Conservation (phyloP, 257 asterid species). For the Nicotiana otophora region DNA sequence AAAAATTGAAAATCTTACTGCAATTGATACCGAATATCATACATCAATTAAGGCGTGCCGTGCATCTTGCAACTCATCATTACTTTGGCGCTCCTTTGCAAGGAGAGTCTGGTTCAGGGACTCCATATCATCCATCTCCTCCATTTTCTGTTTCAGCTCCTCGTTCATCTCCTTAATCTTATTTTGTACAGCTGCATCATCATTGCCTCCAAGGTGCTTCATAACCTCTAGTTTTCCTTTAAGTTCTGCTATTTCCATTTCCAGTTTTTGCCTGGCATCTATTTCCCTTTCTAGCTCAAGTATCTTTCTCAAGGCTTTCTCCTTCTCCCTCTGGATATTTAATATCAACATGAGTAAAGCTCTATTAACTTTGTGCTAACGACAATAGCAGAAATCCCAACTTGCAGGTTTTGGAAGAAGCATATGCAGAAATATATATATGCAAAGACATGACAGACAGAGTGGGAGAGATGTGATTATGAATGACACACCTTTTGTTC, state of each 20-base stretch:
- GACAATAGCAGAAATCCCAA: conserved; percentile 1
- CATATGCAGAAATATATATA: conserved; percentile 6
- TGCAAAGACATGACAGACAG: not conserved
- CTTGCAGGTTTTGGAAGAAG: not conserved
- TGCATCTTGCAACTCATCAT: conserved; percentile 38
- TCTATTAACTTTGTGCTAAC: not conserved
- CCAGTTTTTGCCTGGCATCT: conserved; percentile 24
- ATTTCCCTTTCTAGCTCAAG: conserved; percentile 32
- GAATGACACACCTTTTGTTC: conserved; percentile 59
- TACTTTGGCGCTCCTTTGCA: conserved; percentile 26
- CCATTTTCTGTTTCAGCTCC: conserved; percentile 28
- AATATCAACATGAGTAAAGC: conserved; percentile 6
- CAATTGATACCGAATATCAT: not conserved
- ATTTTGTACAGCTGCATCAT: conserved; percentile 35
- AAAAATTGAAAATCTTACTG: not conserved
- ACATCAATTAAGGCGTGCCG: conserved; percentile 24
- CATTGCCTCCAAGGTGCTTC: conserved; percentile 41
- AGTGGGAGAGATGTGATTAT: not conserved
- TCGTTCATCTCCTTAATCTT: conserved; percentile 32
- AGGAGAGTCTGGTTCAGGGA: conserved; percentile 17
- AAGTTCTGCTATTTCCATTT: conserved; percentile 37
- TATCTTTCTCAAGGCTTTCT: conserved; percentile 20
- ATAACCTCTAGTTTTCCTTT: conserved; percentile 37
- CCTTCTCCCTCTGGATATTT: conserved; percentile 50
- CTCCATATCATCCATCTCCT: conserved; percentile 31